Conservation (phyloP, 345 rosid genomes). For the Pistacia atlantica region DNA sequence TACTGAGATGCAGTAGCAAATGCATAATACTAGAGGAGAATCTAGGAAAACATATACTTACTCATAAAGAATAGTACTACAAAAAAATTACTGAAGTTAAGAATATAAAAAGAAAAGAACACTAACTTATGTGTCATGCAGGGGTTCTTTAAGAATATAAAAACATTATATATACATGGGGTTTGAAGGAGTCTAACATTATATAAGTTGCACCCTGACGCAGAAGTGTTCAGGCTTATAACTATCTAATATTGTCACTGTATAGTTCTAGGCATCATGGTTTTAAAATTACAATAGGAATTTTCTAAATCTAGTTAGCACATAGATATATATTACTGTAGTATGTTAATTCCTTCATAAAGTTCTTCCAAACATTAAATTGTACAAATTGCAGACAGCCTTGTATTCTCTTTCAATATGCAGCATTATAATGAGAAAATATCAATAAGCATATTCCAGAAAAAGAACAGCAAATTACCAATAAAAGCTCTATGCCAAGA, state of each 20-base stretch:
- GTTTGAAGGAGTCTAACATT: neutral
- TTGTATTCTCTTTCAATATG: neutral
- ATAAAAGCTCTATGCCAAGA: constrained; percentile 71
- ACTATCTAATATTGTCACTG: neutral
- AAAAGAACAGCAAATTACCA: constrained; percentile 53
- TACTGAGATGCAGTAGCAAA: neutral
- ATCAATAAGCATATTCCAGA: neutral
- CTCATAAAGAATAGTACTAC: neutral
- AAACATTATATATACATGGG: neutral
- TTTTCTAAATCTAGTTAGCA: neutral
- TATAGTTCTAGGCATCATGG: neutral
- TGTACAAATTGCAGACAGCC: neutral
- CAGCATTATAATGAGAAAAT: neutral
- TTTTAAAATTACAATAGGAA: neutral
- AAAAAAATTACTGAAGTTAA: neutral
- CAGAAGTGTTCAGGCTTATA: neutral
- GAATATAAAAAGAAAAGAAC: neutral
- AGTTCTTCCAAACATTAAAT: too few relatives aligned
- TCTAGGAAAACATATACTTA: neutral
- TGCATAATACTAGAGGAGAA: neutral
- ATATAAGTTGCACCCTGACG: neutral
- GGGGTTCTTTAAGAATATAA: neutral
- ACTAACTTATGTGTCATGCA: neutral
- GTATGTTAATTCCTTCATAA: too few relatives aligned
- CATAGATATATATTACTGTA: too few relatives aligned